Evolutionary conservation across 2,329 filamentous ascomycete genomes (phyloP).

Genomic region (Knufia fluminis): DNA sequence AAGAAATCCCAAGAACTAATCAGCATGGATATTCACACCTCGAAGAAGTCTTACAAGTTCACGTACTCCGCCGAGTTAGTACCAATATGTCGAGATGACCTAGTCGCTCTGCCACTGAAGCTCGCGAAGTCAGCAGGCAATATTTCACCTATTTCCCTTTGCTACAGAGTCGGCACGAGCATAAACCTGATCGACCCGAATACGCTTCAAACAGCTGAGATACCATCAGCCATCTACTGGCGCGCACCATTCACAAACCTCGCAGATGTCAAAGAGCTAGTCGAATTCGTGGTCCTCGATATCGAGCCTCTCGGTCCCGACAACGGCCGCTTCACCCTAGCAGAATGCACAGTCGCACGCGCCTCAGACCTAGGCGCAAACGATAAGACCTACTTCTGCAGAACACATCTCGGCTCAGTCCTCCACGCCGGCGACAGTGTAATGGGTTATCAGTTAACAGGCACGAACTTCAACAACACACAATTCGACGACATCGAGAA

Average conservation of each 20-base stretch:
- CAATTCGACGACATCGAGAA: constrained; percentile 75
- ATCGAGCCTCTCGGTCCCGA: constrained; percentile 63
- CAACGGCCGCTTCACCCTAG: constrained; percentile 73
- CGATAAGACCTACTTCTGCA: constrained; percentile 77
- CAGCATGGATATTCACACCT: constrained; percentile 84
- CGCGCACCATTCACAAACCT: constrained; percentile 74
- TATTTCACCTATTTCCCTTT: constrained; percentile 76
- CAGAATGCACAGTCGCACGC: constrained; percentile 79
- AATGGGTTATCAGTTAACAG: constrained; percentile 85
- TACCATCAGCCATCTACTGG: constrained; percentile 81
- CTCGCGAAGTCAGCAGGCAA: constrained; percentile 81
- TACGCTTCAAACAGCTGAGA: constrained; percentile 82
- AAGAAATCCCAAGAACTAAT: constrained; percentile 92
- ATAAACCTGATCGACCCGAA: constrained; percentile 83
- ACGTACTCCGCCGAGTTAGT: constrained; percentile 81
- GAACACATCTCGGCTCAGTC: constrained; percentile 80
- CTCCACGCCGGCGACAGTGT: constrained; percentile 84
- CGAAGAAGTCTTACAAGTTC: constrained; percentile 89
- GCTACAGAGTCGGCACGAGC: constrained; percentile 78
- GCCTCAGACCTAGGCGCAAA: constrained; percentile 80
- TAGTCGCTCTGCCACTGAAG: constrained; percentile 85
- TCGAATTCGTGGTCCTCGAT: constrained; percentile 91
- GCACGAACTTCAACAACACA: constrained; percentile 85
- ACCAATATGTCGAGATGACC: constrained; percentile 93
- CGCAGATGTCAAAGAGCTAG: constrained; percentile 72